These are phyloP conservation scores for Xenoacremonium recifei DNA, from an alignment of 2,329 filamentous ascomycete species.

Conservation along the genomic window DNA sequence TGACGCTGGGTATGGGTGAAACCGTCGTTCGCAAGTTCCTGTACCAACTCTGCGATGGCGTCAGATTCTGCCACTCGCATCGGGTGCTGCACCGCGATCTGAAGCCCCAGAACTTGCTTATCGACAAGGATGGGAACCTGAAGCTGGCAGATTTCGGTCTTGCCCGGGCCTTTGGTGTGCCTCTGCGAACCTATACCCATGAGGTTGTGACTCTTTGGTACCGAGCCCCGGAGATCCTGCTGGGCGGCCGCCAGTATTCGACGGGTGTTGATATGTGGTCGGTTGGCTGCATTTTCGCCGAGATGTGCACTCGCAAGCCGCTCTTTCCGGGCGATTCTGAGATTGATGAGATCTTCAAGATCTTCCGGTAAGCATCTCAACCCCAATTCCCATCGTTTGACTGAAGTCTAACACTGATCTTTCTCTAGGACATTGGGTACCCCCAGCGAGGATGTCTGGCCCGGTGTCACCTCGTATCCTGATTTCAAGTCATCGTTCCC, in stretches of 20 bases:
- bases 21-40: slow-evolving; percentile 92
- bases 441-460: slow-evolving; percentile 79
- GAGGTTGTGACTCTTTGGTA: slow-evolving; percentile 97
- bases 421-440: slow-evolving; percentile 69
- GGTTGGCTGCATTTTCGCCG: slow-evolving; percentile 89
- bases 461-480: slow-evolving; percentile 89
- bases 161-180: slow-evolving; percentile 86
- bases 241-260: slow-evolving; percentile 88
- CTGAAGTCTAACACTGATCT: background rate
- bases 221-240: slow-evolving; percentile 83
- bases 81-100: slow-evolving; percentile 84
- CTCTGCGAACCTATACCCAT: slow-evolving; percentile 87
- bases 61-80: slow-evolving; percentile 86
- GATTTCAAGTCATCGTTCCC: slow-evolving; percentile 93
- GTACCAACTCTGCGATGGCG: slow-evolving; percentile 79
- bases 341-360: slow-evolving; percentile 45
- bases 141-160: slow-evolving; percentile 91
- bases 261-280: slow-evolving; percentile 98
- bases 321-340: slow-evolving; percentile 88
- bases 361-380: slow-evolving; percentile 64
- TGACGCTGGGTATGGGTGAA: slow-evolving; percentile 70
- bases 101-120: slow-evolving; percentile 88
- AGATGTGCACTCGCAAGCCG: slow-evolving; percentile 93
- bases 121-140: slow-evolving; percentile 81
- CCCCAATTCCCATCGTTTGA: background rate